phyloP scores from a whole-genome alignment of 306 rosid genomes.

The Lupinus albus region DNA sequence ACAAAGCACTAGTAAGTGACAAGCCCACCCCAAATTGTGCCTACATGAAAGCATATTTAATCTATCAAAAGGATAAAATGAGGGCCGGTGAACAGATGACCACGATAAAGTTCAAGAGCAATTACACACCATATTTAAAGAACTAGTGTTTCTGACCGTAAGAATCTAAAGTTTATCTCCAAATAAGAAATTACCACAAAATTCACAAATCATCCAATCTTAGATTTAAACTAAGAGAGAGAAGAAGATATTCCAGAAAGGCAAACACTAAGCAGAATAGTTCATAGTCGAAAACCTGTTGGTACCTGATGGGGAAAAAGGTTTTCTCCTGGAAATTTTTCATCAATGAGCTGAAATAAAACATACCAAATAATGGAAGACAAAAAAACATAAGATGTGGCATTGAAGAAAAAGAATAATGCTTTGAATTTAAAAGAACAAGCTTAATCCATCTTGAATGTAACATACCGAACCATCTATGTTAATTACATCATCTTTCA shows the following conservation, averaged over 20 bases:
- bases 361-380: slow-evolving; percentile 9
- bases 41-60: slow-evolving; percentile 20
- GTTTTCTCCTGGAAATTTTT: slow-evolving; percentile 88
- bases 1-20: slow-evolving; percentile 12
- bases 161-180: slow-evolving; percentile 3
- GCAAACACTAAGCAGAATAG: slow-evolving; percentile 20
- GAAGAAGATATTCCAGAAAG: neutral
- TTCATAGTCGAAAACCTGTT: neutral
- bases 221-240: slow-evolving; percentile 23
- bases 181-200: slow-evolving; percentile 24
- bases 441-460: slow-evolving; percentile 3
- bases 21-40: slow-evolving; percentile 9
- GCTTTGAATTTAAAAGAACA: too few relatives aligned
- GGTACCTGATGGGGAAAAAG: slow-evolving; percentile 88
- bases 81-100: slow-evolving; percentile 3
- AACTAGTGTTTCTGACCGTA: slow-evolving; percentile 13
- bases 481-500: slow-evolving; percentile 84
- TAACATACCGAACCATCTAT: slow-evolving; percentile 87
- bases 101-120: slow-evolving; percentile 21
- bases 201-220: slow-evolving; percentile 17
- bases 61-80: slow-evolving; percentile 19
- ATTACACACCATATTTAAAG: neutral
- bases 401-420: neutral
- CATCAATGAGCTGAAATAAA: slow-evolving; percentile 76
- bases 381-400: neutral